Percentiles rank a stretch among this genome's conserved stretches.
Evolutionary conservation across 2,329 filamentous ascomycete genomes (phyloP).

Genomic region (Talaromyces sp.): DNA sequence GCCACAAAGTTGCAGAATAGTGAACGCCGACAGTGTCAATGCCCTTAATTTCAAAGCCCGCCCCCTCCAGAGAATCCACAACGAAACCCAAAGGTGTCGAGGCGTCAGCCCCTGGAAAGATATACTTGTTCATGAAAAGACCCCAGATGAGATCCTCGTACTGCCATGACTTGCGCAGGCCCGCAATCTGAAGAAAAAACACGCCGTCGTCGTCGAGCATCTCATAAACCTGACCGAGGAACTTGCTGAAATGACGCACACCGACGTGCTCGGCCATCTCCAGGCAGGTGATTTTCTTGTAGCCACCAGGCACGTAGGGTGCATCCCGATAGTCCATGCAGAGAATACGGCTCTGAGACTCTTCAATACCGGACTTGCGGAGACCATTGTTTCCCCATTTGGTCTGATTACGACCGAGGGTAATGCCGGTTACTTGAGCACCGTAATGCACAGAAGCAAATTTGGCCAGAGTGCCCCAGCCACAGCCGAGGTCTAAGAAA

Average conservation of each 20-base stretch:
- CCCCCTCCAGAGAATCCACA: constrained; percentile 75
- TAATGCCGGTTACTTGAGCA: constrained; percentile 79
- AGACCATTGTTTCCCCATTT: constrained; percentile 93
- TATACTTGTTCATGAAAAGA: constrained; percentile 99
- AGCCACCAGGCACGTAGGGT: constrained; percentile 68
- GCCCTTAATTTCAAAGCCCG: constrained; percentile 85
- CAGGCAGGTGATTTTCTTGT: constrained; percentile 93
- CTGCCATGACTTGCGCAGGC: constrained; percentile 91
- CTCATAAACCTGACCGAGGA: constrained; percentile 81
- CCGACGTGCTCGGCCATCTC: constrained; percentile 99
- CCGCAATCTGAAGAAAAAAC: constrained; percentile 94
- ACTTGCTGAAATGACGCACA: constrained; percentile 76
- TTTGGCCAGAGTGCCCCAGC: constrained; percentile 93
- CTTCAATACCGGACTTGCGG: constrained; percentile 71
- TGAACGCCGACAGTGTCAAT: constrained; percentile 94
- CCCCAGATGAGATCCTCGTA: constrained; percentile 98
- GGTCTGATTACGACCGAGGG: constrained; percentile 92
- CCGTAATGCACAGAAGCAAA: constrained; percentile 92
- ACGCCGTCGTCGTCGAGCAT: constrained; percentile 96
- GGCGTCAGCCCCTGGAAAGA: constrained; percentile 95
- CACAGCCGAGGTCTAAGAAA: constrained; percentile 92
- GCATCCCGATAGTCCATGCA: constrained; percentile 98
- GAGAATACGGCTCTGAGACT: constrained; percentile 84
- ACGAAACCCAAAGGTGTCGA: constrained; percentile 89
- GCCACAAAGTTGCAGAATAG: constrained; percentile 94